These are phyloP conservation scores for Starmerella lactis-condensi DNA, from an alignment of 805 yeast genomes.

Conservation along the genomic window DNA sequence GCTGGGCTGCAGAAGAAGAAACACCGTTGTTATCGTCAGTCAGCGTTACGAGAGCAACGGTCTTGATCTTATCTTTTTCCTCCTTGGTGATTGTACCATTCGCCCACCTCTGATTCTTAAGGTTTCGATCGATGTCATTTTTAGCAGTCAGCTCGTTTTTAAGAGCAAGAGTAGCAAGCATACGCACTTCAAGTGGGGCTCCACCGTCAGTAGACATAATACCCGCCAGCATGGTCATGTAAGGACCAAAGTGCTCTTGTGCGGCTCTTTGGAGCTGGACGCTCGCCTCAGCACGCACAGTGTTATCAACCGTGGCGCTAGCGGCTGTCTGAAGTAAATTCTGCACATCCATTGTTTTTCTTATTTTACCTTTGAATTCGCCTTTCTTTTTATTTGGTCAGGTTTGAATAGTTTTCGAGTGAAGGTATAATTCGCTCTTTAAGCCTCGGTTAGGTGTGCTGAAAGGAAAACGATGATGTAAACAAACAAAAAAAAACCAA, in stretches of 20 bases:
- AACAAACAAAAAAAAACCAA: conserved; percentile 8
- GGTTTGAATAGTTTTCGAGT: background rate
- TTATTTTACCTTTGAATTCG: no score
- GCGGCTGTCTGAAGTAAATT: conserved; percentile 14
- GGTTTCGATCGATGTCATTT: conserved; percentile 38
- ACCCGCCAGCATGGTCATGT: conserved; percentile 47
- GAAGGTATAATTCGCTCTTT: background rate
- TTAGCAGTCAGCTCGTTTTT: conserved; percentile 81
- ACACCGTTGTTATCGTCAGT: conserved; percentile 54
- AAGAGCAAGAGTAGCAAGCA: conserved; percentile 72
- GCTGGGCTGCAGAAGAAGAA: conserved; percentile 76
- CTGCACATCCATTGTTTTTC: conserved; percentile 11
- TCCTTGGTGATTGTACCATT: conserved; percentile 24
- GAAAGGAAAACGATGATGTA: conserved; percentile 6
- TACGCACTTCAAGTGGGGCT: conserved; percentile 53
- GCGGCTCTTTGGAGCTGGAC: conserved; percentile 49
- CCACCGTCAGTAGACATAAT: conserved; percentile 46
- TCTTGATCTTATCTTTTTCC: conserved; percentile 47
- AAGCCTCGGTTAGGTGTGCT: background rate
- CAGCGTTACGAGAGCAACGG: conserved; percentile 40
- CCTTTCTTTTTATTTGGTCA: background rate
- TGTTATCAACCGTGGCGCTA: conserved; percentile 12
- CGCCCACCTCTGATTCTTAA: conserved; percentile 56
- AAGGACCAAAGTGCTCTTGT: conserved; percentile 54
- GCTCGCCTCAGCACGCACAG: conserved; percentile 11